These are phyloP conservation scores for Ganoderma leucocontextum DNA, from an alignment of 1,284 basidiomycete genomes.

Conservation along the genomic window DNA sequence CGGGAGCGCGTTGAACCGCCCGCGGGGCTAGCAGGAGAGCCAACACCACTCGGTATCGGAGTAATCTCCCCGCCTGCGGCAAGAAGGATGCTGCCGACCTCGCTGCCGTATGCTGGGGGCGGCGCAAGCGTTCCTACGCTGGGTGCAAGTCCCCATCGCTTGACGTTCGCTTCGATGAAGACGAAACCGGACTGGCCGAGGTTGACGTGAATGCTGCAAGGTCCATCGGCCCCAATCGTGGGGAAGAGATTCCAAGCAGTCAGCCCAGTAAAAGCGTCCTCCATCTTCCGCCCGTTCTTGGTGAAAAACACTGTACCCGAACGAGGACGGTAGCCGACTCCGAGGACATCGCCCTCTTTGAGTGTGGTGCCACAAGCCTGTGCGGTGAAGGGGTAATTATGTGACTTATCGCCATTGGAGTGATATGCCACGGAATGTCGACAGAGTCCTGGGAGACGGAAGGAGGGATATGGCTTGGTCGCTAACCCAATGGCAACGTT, in stretches of 20 bases:
- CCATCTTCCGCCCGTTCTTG: constrained; percentile 93
- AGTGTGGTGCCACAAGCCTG: constrained; percentile 86
- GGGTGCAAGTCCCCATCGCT: constrained; percentile 97
- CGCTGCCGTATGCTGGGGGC: constrained; percentile 94
- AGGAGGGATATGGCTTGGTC: constrained; percentile 94
- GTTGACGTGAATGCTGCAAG: constrained; percentile 94
- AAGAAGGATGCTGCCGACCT: constrained; percentile 91
- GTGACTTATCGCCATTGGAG: constrained; percentile 96
- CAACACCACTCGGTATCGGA: constrained; percentile 46
- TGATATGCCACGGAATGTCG: constrained; percentile 97
- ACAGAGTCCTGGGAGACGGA: constrained; percentile 90
- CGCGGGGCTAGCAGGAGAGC: constrained; percentile 52
- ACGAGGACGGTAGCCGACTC: constrained; percentile 92
- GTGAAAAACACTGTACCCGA: constrained; percentile 98
- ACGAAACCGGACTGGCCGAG: constrained; percentile 96
- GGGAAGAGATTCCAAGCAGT: constrained; percentile 93
- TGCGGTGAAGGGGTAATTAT: constrained; percentile 96
- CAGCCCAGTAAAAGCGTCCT: constrained; percentile 92
- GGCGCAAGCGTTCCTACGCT: constrained; percentile 95
- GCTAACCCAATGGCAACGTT: constrained; percentile 90
- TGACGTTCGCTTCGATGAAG: constrained; percentile 98
- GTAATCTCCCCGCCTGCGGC: constrained; percentile 81
- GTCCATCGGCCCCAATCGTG: constrained; percentile 92
- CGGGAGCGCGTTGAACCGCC: constrained; percentile 61
- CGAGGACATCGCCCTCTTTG: constrained; percentile 94